phyloP scores from a whole-genome alignment of 148 eudicot species.

The Arctostaphylos glauca region DNA sequence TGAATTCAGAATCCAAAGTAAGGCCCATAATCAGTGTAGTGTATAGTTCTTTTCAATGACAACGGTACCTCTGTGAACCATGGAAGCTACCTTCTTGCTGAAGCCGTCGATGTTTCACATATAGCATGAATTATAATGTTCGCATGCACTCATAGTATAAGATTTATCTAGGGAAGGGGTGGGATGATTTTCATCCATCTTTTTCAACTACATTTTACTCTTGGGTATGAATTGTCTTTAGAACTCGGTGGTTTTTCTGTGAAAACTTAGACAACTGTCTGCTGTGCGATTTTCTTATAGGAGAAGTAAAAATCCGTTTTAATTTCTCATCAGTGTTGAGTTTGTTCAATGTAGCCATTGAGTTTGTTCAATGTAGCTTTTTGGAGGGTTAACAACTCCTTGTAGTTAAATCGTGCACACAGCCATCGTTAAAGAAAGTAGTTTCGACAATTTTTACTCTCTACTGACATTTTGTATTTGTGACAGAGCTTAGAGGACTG shows the following conservation, averaged over 20 bases:
- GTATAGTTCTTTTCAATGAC: no score
- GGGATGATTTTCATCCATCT: no score
- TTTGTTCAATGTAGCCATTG: not conserved
- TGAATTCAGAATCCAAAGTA: not conserved
- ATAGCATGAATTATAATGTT: no score
- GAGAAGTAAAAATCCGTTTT: not conserved
- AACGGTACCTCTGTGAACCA: no score
- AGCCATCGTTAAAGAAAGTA: not conserved
- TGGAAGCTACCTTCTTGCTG: no score
- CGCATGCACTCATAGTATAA: no score
- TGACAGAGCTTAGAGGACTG: slow-evolving; percentile 48
- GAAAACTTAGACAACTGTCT: not conserved
- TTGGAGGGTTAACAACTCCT: not conserved
- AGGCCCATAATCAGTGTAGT: no score
- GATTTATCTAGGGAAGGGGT: no score
- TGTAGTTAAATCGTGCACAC: not conserved
- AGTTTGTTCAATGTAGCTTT: not conserved
- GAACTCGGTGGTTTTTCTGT: no score
- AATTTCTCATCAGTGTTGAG: not conserved
- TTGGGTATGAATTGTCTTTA: not conserved
- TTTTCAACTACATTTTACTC: no score
- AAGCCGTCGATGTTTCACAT: no score
- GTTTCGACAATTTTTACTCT: not conserved
- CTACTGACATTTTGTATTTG: slow-evolving; percentile 7
- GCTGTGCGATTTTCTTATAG: not conserved